A percentile compares a stretch with the other conserved stretches of the same genome.
These are phyloP conservation scores for Lathyrus sativus DNA, from an alignment of 306 rosid genomes.

Conservation along the genomic window DNA sequence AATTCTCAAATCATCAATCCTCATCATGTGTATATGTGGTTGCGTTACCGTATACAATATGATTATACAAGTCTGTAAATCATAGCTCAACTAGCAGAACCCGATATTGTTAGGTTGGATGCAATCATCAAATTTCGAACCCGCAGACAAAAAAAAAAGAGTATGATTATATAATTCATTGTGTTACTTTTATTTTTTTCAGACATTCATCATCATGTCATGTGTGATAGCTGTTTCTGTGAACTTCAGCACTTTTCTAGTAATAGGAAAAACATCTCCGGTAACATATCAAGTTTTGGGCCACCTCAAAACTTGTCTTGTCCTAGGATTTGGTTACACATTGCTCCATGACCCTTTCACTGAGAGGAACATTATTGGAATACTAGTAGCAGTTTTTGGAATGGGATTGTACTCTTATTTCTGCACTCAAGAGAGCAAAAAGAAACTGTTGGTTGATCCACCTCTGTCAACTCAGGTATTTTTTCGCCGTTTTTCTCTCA, in stretches of 20 bases:
- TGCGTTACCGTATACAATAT: no score
- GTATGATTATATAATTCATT: conserved; percentile 2
- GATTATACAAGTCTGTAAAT: no score
- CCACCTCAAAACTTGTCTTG: conserved; percentile 96
- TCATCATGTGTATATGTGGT: no score
- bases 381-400: conserved; percentile 71
- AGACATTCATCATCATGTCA: conserved; percentile 82
- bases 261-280: conserved; percentile 96
- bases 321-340: conserved; percentile 93
- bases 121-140: no score
- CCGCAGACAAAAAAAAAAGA: no score
- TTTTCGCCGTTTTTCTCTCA: background rate
- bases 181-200: conserved; percentile 10
- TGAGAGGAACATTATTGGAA: conserved; percentile 83
- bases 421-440: conserved; percentile 80
- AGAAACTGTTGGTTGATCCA: conserved; percentile 67
- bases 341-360: conserved; percentile 95
- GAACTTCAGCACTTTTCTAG: conserved; percentile 94
- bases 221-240: conserved; percentile 92
- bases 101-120: no score
- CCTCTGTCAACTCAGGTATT: conserved; percentile 67
- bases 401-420: conserved; percentile 95
- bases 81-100: no score
- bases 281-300: conserved; percentile 97
- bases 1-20: conserved; percentile 1